A percentile compares a stretch with the other conserved stretches of the same genome.
Evolutionary conservation across 768 basidiomycete genomes (phyloP).

Genomic region (Boletus sp.): DNA sequence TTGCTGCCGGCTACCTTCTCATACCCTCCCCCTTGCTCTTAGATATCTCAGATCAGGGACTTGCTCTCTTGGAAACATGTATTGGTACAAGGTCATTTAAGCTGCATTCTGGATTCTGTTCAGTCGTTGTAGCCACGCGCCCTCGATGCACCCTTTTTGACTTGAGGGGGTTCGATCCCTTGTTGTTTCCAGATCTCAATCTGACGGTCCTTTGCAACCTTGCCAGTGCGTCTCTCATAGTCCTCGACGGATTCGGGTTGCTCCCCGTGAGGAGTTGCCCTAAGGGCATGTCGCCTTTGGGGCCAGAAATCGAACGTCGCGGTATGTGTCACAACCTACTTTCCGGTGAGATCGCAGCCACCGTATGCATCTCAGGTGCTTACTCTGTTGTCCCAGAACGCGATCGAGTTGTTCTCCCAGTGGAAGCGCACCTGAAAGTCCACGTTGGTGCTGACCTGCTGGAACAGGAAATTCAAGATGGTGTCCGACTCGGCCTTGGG

Average conservation of each 20-base stretch:
- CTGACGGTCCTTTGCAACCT: constrained; percentile 69
- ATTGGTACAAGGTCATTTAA: constrained; percentile 7
- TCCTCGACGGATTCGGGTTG: constrained; percentile 71
- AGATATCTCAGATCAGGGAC: neutral
- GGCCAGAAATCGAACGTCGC: constrained; percentile 86
- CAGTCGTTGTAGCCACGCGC: constrained; percentile 62
- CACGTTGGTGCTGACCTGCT: constrained; percentile 63
- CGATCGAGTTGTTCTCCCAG: constrained; percentile 74
- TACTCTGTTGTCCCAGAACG: constrained; percentile 87
- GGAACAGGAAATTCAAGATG: constrained; percentile 67
- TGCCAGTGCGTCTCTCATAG: constrained; percentile 62
- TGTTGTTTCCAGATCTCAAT: constrained; percentile 68
- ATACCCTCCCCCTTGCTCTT: neutral
- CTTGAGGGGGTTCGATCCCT: constrained; percentile 45
- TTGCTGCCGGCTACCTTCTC: neutral
- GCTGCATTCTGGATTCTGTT: constrained; percentile 8
- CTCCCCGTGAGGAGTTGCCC: constrained; percentile 80
- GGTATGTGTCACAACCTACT: constrained; percentile 66
- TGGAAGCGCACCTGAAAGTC: constrained; percentile 76
- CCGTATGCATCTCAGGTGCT: constrained; percentile 7
- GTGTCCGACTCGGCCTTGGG: constrained; percentile 82
- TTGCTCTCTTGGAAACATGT: neutral
- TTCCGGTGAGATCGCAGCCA: neutral
- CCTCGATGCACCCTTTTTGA: constrained; percentile 31
- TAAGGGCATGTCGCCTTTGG: constrained; percentile 69